Evolutionary conservation across 768 basidiomycete genomes (phyloP), one percentile per base, ranked within the genome.

Genomic region (Mycena crocata): DNA sequence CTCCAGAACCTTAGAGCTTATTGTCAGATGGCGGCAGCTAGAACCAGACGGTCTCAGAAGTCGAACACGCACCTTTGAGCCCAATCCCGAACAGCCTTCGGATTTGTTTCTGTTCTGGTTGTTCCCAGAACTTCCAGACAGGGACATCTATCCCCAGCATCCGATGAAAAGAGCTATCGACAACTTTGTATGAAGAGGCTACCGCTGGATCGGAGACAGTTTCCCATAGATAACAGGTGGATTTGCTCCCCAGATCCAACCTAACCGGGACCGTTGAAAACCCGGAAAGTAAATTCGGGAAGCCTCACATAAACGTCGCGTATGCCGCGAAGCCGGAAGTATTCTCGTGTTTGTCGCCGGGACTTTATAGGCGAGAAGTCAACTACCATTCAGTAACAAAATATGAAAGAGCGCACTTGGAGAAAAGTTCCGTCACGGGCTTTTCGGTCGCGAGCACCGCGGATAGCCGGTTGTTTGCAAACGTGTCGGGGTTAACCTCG

Each of bases 381-480:
- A n/a, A n/a, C n/a, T n/a, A n/a, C n/a, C n/a, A n/a, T n/a, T n/a
- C n/a, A n/a, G n/a, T n/a, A n/a, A n/a, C n/a, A n/a, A n/a, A n/a
- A n/a, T n/a, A n/a, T n/a, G n/a, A n/a, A n/a, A n/a, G n/a, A n/a
- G n/a, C n/a, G n/a, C n/a, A 78, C 75, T 73, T 57, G 23, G 68
- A 60, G 19, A 72, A 60, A 23, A 78, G 58, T 19, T 72, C 75
- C 31, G 59, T 64, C 26, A 62, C 67, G 19, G 67, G 54, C 67
- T 71, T 77, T 19, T 61, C 64, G 13, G 77, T 78, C 62, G 79
- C 80, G 32, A 80, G 62, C 24, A 71, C 31, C 17, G 74, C 71
- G 3, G 81, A 80, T 32, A 76, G 71, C 12, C 79, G 77, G 49
- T 79, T 83, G 57, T 79, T 76, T 6, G 76, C 61, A 60, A 78